Conservation (phyloP, 2,329 filamentous ascomycete species). For the Atkinsonella texensis region DNA sequence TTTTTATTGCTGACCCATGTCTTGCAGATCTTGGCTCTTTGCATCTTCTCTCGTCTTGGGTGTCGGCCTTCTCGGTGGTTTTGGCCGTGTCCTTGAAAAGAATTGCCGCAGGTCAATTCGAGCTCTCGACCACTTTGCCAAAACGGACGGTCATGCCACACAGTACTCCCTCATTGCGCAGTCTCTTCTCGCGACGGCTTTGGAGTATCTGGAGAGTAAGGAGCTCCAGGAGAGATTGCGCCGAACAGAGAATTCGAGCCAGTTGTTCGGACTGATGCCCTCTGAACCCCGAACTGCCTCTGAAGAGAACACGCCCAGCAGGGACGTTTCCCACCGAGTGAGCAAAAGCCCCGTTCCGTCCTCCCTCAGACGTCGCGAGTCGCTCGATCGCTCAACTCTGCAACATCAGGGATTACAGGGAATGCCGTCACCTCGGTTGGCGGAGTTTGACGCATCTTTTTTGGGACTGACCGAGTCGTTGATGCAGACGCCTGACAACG, state of each 20-base stretch:
- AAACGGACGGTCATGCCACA: conserved; percentile 35
- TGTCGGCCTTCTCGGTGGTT: conserved; percentile 37
- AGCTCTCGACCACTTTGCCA: conserved; percentile 36
- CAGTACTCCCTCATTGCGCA: conserved; percentile 43
- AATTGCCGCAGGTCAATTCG: conserved; percentile 34
- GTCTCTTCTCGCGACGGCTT: conserved; percentile 33
- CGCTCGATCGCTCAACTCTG: conserved; percentile 12
- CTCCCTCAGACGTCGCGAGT: conserved; percentile 10
- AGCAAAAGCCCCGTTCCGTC: conserved; percentile 9
- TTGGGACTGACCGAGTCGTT: conserved; percentile 25
- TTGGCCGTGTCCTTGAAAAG: conserved; percentile 40
- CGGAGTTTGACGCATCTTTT: conserved; percentile 26
- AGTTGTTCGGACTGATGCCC: conserved; percentile 35
- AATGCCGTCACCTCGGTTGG: conserved; percentile 19
- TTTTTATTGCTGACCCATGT: not conserved
- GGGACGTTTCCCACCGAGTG: conserved; percentile 6
- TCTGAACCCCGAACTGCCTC: not conserved
- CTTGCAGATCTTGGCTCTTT: conserved; percentile 38
- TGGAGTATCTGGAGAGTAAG: conserved; percentile 34
- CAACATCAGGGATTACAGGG: conserved; percentile 15
- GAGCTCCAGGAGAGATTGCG: conserved; percentile 34
- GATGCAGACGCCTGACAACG: conserved; percentile 29
- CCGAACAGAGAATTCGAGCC: conserved; percentile 38
- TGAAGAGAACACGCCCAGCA: conserved; percentile 2
- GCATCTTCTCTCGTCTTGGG: conserved; percentile 40